Conservation (phyloP, 495 filamentous ascomycete genomes). For the Neurospora sublineolata region DNA sequence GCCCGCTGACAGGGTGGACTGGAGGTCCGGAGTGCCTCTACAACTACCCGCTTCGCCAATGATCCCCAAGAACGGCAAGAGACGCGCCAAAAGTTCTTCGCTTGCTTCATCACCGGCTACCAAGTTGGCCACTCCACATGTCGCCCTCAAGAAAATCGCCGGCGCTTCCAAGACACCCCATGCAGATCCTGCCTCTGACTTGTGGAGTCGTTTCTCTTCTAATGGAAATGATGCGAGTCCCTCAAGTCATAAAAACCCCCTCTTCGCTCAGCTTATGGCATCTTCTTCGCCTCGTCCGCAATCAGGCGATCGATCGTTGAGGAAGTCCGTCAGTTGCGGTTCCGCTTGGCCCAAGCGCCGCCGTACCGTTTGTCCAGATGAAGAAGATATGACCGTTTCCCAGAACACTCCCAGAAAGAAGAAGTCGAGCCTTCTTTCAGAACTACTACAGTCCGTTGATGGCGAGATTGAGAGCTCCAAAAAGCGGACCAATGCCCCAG, state of each 20-base stretch:
- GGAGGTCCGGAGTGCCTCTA: slow-evolving; percentile 10
- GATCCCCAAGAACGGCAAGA: slow-evolving; percentile 41
- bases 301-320: slow-evolving; percentile 41
- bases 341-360: slow-evolving; percentile 54
- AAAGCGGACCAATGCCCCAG: slow-evolving; percentile 11
- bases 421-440: slow-evolving; percentile 42
- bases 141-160: slow-evolving; percentile 41
- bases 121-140: slow-evolving; percentile 17
- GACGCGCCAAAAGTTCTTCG: slow-evolving; percentile 73
- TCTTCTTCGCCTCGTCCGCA: slow-evolving; percentile 59
- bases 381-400: slow-evolving; percentile 1
- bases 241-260: slow-evolving; percentile 32
- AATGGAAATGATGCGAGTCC: slow-evolving; percentile 22
- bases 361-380: slow-evolving; percentile 25
- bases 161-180: slow-evolving; percentile 59
- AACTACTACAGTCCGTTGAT: slow-evolving; percentile 31
- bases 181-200: slow-evolving; percentile 68
- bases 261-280: slow-evolving; percentile 49
- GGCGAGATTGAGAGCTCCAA: slow-evolving; percentile 24
- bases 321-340: slow-evolving; percentile 65
- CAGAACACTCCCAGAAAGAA: slow-evolving; percentile 16
- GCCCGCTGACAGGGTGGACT: slow-evolving; percentile 30
- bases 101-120: slow-evolving; percentile 55
- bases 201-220: slow-evolving; percentile 71
- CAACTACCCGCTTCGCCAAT: slow-evolving; percentile 31